Evolutionary conservation across 768 basidiomycete species (phyloP).

Genomic region (Termitomyces sp.): DNA sequence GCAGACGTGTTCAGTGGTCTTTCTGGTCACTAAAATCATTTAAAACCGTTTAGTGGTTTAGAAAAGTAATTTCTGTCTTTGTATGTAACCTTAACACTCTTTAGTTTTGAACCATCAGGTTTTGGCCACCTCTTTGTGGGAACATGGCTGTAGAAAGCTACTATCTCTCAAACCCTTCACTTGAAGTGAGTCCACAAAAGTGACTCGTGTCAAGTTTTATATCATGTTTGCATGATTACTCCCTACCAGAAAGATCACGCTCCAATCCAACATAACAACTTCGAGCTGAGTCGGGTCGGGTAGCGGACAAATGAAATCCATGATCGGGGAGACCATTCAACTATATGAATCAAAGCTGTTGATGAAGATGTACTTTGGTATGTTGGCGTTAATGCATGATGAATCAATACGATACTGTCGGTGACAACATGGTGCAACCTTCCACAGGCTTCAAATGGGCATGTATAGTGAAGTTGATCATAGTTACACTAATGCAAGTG

Average conservation of each 20-base stretch:
- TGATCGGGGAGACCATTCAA: no score
- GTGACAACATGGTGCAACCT: no score
- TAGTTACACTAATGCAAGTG: no score
- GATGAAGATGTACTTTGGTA: no score
- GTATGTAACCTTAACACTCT: background rate
- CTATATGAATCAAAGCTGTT: no score
- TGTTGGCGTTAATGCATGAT: no score
- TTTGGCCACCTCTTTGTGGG: background rate
- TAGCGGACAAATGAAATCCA: slow-evolving; percentile 25
- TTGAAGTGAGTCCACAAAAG: no score
- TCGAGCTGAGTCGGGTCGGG: slow-evolving; percentile 39
- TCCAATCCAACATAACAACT: slow-evolving; percentile 34
- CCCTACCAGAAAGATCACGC: slow-evolving; percentile 33
- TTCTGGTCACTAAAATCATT: background rate
- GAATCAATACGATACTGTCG: no score
- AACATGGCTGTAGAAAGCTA: background rate
- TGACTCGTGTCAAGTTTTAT: no score
- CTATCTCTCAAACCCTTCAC: no score
- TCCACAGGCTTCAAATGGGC: slow-evolving; percentile 1
- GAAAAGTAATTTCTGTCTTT: background rate
- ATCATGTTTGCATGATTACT: slow-evolving; percentile 19
- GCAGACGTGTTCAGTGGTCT: no score
- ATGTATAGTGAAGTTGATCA: slow-evolving; percentile 1
- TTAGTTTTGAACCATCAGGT: no score
- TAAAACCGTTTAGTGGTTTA: background rate